Evolutionary conservation across 495 filamentous ascomycete genomes (phyloP).

Genomic region (Xylaria bambusicola): DNA sequence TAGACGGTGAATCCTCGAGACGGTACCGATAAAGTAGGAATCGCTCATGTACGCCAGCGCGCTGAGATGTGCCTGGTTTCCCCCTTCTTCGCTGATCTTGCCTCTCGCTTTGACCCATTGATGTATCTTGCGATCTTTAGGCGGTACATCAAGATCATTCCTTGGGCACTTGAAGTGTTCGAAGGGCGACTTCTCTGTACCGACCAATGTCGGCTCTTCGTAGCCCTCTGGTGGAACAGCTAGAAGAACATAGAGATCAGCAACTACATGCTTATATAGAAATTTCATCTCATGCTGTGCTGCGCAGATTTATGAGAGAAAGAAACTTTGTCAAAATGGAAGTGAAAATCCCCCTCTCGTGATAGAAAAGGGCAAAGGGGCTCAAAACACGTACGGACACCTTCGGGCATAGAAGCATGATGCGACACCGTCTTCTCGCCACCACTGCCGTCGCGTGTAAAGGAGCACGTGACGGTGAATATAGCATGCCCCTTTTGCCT

Average conservation of each 20-base stretch:
- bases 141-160: slow-evolving; percentile 39
- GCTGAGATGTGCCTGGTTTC: slow-evolving; percentile 75
- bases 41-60: slow-evolving; percentile 94
- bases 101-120: slow-evolving; percentile 82
- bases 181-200: slow-evolving; percentile 47
- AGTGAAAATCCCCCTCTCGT: too few relatives aligned
- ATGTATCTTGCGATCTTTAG: slow-evolving; percentile 68
- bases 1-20: slow-evolving; percentile 72
- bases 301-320: too few relatives aligned
- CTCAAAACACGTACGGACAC: slow-evolving; percentile 18
- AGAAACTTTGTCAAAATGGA: too few relatives aligned
- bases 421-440: slow-evolving; percentile 62
- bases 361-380: neutral
- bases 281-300: too few relatives aligned
- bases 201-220: slow-evolving; percentile 37
- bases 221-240: slow-evolving; percentile 41
- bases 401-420: slow-evolving; percentile 58
- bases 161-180: slow-evolving; percentile 56
- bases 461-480: slow-evolving; percentile 92
- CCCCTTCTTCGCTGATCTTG: slow-evolving; percentile 67
- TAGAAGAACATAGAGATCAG: neutral
- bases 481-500: slow-evolving; percentile 85
- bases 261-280: neutral
- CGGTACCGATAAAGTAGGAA: slow-evolving; percentile 88
- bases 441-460: slow-evolving; percentile 70